A percentile compares a stretch with the other conserved stretches of the same genome.
These are phyloP conservation scores for Fraxinus anomala DNA, from an alignment of 257 asterid species.

Conservation along the genomic window DNA sequence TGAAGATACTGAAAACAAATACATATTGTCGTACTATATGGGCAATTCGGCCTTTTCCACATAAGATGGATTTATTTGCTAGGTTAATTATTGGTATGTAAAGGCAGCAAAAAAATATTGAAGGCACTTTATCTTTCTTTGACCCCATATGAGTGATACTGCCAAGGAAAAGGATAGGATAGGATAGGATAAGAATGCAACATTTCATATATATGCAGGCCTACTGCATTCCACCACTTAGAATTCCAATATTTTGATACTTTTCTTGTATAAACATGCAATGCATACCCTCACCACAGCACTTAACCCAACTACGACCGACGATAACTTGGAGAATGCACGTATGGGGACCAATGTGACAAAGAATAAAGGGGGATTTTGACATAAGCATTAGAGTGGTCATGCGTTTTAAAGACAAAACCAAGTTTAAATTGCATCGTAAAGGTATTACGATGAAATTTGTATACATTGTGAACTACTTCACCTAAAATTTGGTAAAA, in stretches of 20 bases:
- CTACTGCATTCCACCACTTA: constrained; percentile 23
- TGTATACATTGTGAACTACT: not conserved
- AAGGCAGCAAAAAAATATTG: constrained; percentile 20
- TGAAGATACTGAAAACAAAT: not conserved
- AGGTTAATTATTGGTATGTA: constrained; percentile 16
- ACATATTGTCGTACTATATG: not conserved
- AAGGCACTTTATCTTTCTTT: constrained; percentile 24
- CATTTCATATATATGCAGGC: constrained; percentile 22
- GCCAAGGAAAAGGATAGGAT: constrained; percentile 45
- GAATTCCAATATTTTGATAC: constrained; percentile 27
- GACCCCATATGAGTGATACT: constrained; percentile 37
- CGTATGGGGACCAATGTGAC: constrained; percentile 20
- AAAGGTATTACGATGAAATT: not conserved
- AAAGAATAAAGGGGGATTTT: constrained; percentile 3
- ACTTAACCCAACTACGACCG: constrained; percentile 44
- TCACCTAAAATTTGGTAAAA: not conserved
- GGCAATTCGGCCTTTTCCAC: constrained; percentile 4
- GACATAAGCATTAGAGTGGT: not conserved
- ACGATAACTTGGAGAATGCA: constrained; percentile 43
- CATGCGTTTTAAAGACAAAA: not conserved
- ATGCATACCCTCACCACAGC: constrained; percentile 27
- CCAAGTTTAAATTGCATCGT: constrained; percentile 7
- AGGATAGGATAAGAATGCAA: constrained; percentile 17
- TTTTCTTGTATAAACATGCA: constrained; percentile 52
- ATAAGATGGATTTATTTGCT: constrained; percentile 7